Evolutionary conservation across 1,284 basidiomycete genomes (phyloP), one percentile per base, ranked within the genome.

Genomic region (Apiotrichum domesticum): DNA sequence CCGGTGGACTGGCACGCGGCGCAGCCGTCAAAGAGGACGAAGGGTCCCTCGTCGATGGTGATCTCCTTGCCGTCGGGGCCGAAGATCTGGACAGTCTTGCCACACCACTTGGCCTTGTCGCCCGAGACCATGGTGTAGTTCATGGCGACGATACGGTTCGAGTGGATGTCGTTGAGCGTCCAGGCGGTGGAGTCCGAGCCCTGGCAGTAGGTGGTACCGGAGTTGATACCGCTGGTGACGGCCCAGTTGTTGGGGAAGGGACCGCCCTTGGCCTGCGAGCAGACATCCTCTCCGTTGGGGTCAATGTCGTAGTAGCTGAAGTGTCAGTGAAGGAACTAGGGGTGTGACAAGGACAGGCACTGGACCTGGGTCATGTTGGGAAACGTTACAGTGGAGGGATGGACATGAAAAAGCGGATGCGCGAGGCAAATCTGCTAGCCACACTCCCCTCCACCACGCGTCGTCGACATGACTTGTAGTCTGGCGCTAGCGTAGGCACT

Each of bases 1-100:
- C 10, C 41, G 29, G 54, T 52, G 10, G 58, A 47, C 35, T 54
- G 50, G 48, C 67, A 68, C 7, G 64, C 67, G 32, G 52, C 65
- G 53, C 70, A 72, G 21, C 57, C 61, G 53, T 72, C 70, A 55
- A 62, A 69, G 39, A 71, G 62, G 47, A 68, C 61, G 29, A 72
- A 59, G 8, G 66, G 63, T 55, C 70, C 70, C 42, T 72, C 70
- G 49, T 67, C 52, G 32, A 66, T 67, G 21, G 42, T 57, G 47
- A 60, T 62, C 35, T 64, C 52, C 37, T 57, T 59, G 50, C 50
- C 50, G 50, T 8, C 13, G 21, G 57, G 55, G 50, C 67, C 69
- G 43, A 67, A 72, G 52, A 72, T 51, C 55, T 58, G 55, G 51
- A 58, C 57, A 33, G 35, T 33, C 62, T 63, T 63, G 39, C 63